Evolutionary conservation across 2,329 filamentous ascomycete genomes (phyloP).

Genomic region (Microdochium nivale): DNA sequence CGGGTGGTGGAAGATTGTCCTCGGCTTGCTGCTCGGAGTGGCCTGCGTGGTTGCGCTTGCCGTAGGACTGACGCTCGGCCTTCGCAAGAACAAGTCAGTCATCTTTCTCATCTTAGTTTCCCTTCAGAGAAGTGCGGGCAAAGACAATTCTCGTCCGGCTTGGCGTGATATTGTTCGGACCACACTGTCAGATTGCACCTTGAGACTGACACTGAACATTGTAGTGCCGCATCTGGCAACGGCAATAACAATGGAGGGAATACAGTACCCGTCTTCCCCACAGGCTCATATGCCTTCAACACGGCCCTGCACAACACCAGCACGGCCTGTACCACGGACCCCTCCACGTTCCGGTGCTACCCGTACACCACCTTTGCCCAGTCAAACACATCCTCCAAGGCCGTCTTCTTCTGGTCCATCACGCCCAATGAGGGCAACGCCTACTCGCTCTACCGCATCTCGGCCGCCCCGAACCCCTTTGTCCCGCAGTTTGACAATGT

Average conservation of each 20-base stretch:
- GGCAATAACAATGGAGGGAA: conserved; percentile 1
- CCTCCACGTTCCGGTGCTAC: conserved; percentile 53
- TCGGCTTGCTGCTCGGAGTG: conserved; percentile 19
- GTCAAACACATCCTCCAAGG: conserved; percentile 26
- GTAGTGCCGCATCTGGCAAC: conserved; percentile 1
- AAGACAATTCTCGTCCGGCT: too few relatives aligned
- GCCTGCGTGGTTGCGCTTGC: conserved; percentile 26
- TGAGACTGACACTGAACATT: too few relatives aligned
- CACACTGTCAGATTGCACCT: too few relatives aligned
- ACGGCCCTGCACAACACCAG: conserved; percentile 45
- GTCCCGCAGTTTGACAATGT: conserved; percentile 38
- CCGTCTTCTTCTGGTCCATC: conserved; percentile 57
- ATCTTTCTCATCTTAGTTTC: too few relatives aligned
- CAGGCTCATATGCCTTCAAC: conserved; percentile 52
- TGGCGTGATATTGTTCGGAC: too few relatives aligned
- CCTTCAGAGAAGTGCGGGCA: too few relatives aligned
- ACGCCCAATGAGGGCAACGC: conserved; percentile 19
- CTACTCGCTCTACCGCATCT: conserved; percentile 35
- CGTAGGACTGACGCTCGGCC: conserved; percentile 29
- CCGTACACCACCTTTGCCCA: conserved; percentile 42
- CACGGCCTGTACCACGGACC: conserved; percentile 49
- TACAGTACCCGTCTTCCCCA: conserved; percentile 36
- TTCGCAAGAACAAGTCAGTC: conserved; percentile 24
- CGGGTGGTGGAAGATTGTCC: conserved; percentile 23
- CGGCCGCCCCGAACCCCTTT: conserved; percentile 46